Evolutionary conservation across 2,329 filamentous ascomycete species (phyloP), one percentile per base, ranked within the genome.

Genomic region (Venturia asperata): DNA sequence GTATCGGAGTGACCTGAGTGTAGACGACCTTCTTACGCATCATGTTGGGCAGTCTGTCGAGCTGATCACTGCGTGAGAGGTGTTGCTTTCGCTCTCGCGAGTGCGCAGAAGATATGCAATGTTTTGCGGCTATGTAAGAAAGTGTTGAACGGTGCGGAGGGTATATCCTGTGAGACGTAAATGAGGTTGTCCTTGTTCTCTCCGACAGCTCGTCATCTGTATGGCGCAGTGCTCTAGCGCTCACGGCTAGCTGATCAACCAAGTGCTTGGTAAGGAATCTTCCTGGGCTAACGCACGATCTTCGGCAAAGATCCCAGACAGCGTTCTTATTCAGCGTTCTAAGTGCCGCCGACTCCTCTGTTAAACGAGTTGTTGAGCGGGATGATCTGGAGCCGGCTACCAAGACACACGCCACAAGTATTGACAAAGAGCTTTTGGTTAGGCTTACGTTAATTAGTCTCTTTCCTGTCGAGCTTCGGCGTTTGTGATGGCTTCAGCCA

Each of bases 1-100:
- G 87, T 62, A 90, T 88, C 58, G 87, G 85, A 66, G 87, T 90
- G 72, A 89, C 83, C 69, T 87, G 83, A 34, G 86, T 89, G 74
- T 87, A 87, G 34, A 81, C 79, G 68, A 85, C 83, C 72, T 87
- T 88, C 74, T 85, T 89, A 67, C 71, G 70, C 71, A 76, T 73
- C 72, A 77, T 74, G 61, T 71, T 76, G 67, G 66, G 37, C 60
- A 45, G 37, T 61, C 19, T 58, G 27, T 58, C 30, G 52, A 58
- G 27, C 19, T 37, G 52, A 1, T 37, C n/a, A 15, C 52, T n/a
- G 15, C 37, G 52, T 1, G 30, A n/a, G 6, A 37, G 30, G 30
- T 11, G 15, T 17, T n/a, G 19, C 15, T 37, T 37, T 37, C 37
- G 24, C 3, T 6, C 13, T 34, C 30, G 49, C 19, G 24, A 34